Evolutionary conservation across 139 green algal species (phyloP).

Genomic region (Ulvella scutata): DNA sequence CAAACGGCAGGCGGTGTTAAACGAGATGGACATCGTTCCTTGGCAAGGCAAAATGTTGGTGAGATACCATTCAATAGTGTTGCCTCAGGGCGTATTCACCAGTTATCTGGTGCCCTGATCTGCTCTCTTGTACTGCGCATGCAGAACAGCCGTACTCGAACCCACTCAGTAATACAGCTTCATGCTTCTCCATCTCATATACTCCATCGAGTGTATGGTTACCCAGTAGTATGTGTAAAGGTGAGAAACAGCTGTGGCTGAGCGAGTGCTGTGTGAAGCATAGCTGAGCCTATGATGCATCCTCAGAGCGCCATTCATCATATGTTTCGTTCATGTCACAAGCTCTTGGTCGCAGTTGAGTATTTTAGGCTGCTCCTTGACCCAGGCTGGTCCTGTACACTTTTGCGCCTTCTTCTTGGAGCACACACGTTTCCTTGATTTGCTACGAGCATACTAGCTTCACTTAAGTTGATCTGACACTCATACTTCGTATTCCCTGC

Average conservation of each 20-base stretch:
- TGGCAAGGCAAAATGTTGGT: slow-evolving; percentile 18
- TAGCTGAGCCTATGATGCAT: too few relatives aligned
- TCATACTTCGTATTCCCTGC: not conserved
- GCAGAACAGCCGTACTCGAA: not conserved
- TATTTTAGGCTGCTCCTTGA: slow-evolving; percentile 2
- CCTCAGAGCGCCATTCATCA: not conserved
- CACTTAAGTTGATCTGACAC: not conserved
- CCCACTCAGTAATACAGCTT: not conserved
- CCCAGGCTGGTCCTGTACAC: not conserved
- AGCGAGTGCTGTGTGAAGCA: too few relatives aligned
- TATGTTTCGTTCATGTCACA: not conserved
- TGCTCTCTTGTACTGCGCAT: not conserved
- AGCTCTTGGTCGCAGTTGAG: not conserved
- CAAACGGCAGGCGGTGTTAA: slow-evolving; percentile 45
- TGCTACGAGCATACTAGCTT: too few relatives aligned
- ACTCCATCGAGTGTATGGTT: not conserved
- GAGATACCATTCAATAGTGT: not conserved
- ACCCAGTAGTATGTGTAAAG: not conserved
- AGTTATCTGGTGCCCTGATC: not conserved
- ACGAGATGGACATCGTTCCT: slow-evolving; percentile 28
- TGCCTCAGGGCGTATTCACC: not conserved
- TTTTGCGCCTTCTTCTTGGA: not conserved
- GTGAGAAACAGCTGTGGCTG: too few relatives aligned
- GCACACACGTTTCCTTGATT: not conserved
- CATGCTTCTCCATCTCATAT: not conserved